These are phyloP conservation scores for Aspergillus mulundensis DNA, from an alignment of 495 filamentous ascomycete species.

Conservation along the genomic window DNA sequence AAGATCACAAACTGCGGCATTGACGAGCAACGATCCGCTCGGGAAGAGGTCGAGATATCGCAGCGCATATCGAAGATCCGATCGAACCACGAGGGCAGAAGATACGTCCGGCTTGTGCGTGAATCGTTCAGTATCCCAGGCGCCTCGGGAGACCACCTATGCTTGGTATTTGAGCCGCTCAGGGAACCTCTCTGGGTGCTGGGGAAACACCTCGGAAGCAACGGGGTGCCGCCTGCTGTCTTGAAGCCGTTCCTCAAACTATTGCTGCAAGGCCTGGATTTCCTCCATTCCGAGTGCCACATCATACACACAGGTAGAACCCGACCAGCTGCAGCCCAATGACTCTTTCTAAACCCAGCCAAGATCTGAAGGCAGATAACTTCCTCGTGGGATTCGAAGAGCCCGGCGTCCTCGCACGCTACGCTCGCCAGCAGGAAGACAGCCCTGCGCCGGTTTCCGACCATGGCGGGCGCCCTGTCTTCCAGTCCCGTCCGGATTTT, in stretches of 20 bases:
- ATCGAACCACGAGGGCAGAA: too few species aligned
- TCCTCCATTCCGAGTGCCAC: slow-evolving; percentile 79
- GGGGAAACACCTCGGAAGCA: slow-evolving; percentile 5
- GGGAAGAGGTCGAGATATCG: slow-evolving; percentile 25
- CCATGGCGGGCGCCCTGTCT: too few species aligned
- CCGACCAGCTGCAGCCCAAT: too few species aligned
- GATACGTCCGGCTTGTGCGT: too few species aligned
- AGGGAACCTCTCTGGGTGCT: slow-evolving; percentile 14
- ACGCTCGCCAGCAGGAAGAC: too few species aligned
- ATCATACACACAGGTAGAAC: slow-evolving; percentile 89
- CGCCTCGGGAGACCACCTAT: too few species aligned
- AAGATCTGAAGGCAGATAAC: slow-evolving; percentile 18
- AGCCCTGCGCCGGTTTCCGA: too few species aligned
- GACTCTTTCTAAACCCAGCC: background rate
- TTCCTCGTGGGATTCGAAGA: slow-evolving; percentile 14
- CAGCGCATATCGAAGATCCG: too few species aligned
- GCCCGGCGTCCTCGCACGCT: too few species aligned
- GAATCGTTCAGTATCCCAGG: too few species aligned
- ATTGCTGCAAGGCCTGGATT: slow-evolving; percentile 78
- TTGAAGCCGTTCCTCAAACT: slow-evolving; percentile 85
- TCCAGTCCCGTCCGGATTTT: too few species aligned
- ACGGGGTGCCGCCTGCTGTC: slow-evolving; percentile 58
- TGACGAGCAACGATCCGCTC: slow-evolving; percentile 19
- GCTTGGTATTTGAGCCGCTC: background rate
- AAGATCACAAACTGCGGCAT: slow-evolving; percentile 29